phyloP scores from a whole-genome alignment of 148 eudicot genomes.

The Bassia scoparia region DNA sequence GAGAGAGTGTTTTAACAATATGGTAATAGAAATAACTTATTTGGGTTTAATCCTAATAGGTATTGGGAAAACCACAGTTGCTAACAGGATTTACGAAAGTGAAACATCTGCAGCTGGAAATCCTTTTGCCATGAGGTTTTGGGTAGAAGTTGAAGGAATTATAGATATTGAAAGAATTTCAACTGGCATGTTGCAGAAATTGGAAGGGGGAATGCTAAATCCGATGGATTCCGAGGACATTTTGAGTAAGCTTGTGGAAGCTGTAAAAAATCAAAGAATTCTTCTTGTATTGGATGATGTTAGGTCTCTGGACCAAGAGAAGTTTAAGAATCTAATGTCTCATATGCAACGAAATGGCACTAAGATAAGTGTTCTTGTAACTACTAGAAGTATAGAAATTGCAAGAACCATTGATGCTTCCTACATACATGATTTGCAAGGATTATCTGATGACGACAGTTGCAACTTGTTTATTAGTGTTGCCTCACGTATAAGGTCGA shows the following conservation, averaged over 20 bases:
- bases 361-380: neutral
- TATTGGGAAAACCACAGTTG: no score
- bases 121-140: no score
- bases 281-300: slow-evolving; percentile 7
- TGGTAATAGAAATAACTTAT: no score
- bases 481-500: neutral
- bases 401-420: neutral
- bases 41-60: no score
- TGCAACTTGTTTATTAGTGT: neutral
- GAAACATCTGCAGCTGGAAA: no score
- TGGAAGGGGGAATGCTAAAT: neutral
- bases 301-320: neutral
- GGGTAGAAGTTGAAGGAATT: no score
- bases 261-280: neutral
- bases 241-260: neutral
- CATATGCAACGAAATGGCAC: neutral
- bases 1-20: no score
- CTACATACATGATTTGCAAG: neutral
- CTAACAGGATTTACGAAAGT: no score
- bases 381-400: neutral
- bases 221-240: neutral
- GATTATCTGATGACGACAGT: neutral
- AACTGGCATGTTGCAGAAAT: no score
- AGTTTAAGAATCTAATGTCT: neutral
- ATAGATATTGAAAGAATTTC: no score